A percentile compares a stretch with the other conserved stretches of the same genome.
Evolutionary conservation across 305 asterid genomes (phyloP).

Genomic region (Rubia occidens): DNA sequence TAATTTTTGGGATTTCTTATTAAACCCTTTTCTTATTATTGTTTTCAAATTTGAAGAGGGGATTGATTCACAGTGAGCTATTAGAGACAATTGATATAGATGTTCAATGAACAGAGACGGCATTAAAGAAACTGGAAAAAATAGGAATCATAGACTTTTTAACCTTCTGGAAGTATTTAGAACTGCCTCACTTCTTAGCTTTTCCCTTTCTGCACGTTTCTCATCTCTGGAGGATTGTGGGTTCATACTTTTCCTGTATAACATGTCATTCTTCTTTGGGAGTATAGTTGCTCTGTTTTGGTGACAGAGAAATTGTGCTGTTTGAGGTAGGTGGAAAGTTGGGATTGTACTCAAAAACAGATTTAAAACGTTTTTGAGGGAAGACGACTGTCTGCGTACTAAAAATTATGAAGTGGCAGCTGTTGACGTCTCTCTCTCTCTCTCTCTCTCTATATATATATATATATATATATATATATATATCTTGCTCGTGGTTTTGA

Average conservation of each 20-base stretch:
- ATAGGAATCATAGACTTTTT: background rate
- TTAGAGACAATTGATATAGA: background rate
- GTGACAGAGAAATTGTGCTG: background rate
- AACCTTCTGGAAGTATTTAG: background rate
- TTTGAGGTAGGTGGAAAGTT: background rate
- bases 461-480: no score
- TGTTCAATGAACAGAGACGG: background rate
- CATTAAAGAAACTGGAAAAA: background rate
- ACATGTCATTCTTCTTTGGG: background rate
- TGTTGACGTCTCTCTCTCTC: background rate
- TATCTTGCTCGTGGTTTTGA: background rate
- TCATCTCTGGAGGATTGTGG: background rate
- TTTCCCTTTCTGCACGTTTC: background rate
- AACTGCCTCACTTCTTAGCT: background rate
- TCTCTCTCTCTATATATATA: no score
- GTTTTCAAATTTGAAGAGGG: background rate
- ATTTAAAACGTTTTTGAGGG: background rate
- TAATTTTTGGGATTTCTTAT: background rate
- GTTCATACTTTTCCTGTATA: background rate
- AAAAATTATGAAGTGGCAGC: background rate
- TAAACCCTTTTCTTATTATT: background rate
- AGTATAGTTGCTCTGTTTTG: background rate
- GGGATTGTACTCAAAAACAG: background rate
- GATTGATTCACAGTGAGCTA: background rate
- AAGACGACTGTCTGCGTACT: background rate